Percentiles rank a stretch among this genome's conserved stretches.
Evolutionary conservation across 139 green algal species (phyloP).

Genomic region (Dunaliella sp.): DNA sequence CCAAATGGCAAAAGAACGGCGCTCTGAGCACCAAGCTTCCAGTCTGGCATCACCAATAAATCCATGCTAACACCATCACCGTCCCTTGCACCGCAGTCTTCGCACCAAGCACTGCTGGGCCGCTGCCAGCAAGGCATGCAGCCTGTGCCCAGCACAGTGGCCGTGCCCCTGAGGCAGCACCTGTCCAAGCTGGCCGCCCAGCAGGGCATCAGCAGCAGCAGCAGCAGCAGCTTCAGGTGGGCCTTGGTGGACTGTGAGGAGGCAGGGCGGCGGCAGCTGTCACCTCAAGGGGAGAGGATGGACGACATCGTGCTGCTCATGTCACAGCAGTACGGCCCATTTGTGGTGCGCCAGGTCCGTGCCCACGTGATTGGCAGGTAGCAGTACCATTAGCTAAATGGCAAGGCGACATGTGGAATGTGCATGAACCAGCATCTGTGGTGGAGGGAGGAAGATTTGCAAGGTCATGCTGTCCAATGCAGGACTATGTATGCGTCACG

Average conservation of each 20-base stretch:
- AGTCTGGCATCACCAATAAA: too few species aligned
- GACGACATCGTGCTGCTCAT: not conserved
- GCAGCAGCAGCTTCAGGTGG: not conserved
- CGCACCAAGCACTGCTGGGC: not conserved
- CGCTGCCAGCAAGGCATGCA: not conserved
- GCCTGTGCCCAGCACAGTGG: not conserved
- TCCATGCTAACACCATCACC: too few species aligned
- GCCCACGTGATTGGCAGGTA: too few species aligned
- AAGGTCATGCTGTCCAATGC: too few species aligned
- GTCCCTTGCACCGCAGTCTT: too few species aligned
- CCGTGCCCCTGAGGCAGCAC: not conserved
- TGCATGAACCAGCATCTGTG: too few species aligned
- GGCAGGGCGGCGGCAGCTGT: not conserved
- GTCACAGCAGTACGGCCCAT: conserved; percentile 9
- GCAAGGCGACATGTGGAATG: too few species aligned
- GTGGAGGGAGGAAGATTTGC: too few species aligned
- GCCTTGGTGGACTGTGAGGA: not conserved
- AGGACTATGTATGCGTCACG: too few species aligned
- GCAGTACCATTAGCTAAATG: too few species aligned
- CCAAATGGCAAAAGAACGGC: too few species aligned
- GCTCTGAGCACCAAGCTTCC: too few species aligned
- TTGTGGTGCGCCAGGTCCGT: conserved; percentile 10
- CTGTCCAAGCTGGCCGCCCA: not conserved
- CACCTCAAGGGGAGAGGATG: conserved; percentile 1
- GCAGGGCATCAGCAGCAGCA: not conserved